Percentiles rank a stretch among this genome's conserved stretches.
phyloP scores from a whole-genome alignment of 1,284 basidiomycete species.

The Cutaneotrichosporon cavernicola region DNA sequence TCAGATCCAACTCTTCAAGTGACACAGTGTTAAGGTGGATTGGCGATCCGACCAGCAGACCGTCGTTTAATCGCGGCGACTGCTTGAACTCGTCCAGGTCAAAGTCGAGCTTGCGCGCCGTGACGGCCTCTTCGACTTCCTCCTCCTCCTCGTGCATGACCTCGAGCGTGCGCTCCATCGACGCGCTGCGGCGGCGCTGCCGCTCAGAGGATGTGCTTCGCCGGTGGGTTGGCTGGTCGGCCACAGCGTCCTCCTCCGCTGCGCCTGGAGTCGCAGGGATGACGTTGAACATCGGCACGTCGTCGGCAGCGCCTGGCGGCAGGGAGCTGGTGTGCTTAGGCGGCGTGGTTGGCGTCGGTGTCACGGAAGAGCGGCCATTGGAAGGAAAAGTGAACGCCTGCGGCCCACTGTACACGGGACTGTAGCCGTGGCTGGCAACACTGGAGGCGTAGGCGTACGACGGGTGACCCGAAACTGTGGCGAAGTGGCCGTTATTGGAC shows the following conservation, averaged over 20 bases:
- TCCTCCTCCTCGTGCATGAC: slow-evolving; percentile 25
- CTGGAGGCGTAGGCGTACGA: neutral
- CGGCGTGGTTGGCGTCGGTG: neutral
- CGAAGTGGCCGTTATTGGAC: slow-evolving; percentile 2
- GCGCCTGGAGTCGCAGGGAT: slow-evolving; percentile 48
- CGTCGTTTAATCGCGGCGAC: neutral
- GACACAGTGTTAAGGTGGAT: slow-evolving; percentile 10
- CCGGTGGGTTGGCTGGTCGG: neutral
- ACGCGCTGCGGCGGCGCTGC: slow-evolving; percentile 2
- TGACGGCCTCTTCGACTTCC: neutral
- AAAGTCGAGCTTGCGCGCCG: slow-evolving; percentile 11
- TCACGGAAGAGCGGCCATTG: neutral
- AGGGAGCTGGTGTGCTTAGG: neutral
- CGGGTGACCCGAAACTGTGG: neutral
- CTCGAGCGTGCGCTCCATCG: slow-evolving; percentile 12
- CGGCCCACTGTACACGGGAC: neutral
- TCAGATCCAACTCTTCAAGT: slow-evolving; percentile 17
- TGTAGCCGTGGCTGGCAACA: neutral
- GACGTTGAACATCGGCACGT: slow-evolving; percentile 36
- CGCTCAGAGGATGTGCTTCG: neutral
- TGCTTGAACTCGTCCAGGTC: slow-evolving; percentile 6
- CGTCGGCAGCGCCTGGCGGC: neutral
- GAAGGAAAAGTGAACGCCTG: slow-evolving; percentile 1
- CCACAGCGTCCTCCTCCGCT: slow-evolving; percentile 20
- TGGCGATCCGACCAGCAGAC: slow-evolving; percentile 1